A percentile compares a stretch with the other conserved stretches of the same genome.
These are phyloP conservation scores for Bonia amplexicaulis DNA, from an alignment of 176 grass and related monocot species.

Conservation along the genomic window DNA sequence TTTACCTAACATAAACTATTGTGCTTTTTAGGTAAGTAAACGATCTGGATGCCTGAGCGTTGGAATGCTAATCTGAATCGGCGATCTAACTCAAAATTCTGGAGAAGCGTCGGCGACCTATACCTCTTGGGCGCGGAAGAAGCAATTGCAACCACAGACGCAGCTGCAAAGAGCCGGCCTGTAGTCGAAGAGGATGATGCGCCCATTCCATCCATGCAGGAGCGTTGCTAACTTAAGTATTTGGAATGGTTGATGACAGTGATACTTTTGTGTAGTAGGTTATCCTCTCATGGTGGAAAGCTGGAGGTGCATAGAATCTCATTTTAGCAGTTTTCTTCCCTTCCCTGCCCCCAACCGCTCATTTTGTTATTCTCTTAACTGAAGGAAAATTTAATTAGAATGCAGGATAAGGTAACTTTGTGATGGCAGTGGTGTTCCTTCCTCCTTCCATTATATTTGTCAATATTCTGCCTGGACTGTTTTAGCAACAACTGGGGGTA, in stretches of 20 bases:
- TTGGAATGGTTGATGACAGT: constrained; percentile 33
- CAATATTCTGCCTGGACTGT: constrained; percentile 33
- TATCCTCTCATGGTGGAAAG: constrained; percentile 42
- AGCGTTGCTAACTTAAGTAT: not conserved
- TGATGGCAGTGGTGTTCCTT: constrained; percentile 10
- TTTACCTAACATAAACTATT: constrained; percentile 5
- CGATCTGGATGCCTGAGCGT: not conserved
- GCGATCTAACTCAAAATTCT: constrained; percentile 8
- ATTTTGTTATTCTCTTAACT: constrained; percentile 36
- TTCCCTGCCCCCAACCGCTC: not conserved
- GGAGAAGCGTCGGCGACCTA: not conserved
- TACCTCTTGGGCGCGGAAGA: not conserved
- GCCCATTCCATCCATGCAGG: constrained; percentile 13
- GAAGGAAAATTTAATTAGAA: constrained; percentile 47
- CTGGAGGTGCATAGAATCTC: constrained; percentile 48
- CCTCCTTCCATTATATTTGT: not conserved
- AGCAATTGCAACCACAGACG: not conserved
- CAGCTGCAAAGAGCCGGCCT: not conserved
- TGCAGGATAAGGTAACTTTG: constrained; percentile 40
- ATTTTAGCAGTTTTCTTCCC: constrained; percentile 9
- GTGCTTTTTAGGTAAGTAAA: constrained; percentile 38
- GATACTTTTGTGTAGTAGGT: constrained; percentile 53
- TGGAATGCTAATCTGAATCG: not conserved
- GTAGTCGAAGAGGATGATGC: not conserved
- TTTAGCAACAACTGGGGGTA: constrained; percentile 14